Base-by-base conservation (phyloP, 352 stramenopile species). In the Pythium pyrilobum region DNA sequence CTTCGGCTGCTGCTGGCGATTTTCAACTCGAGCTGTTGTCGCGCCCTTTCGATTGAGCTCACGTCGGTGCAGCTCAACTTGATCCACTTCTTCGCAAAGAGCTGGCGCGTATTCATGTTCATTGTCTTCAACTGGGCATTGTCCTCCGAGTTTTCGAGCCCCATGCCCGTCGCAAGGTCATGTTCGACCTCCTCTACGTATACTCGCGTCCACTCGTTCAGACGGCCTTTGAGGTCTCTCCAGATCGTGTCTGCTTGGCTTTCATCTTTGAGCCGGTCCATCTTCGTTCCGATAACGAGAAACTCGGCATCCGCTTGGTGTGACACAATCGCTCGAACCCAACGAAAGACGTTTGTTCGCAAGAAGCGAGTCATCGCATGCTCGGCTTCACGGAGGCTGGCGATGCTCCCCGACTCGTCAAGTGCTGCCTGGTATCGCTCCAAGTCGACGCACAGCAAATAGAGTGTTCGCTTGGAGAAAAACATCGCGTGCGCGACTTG, bases 291-390 rank as follows among this genome's bases (percentile, higher is more conserved):
- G n/a, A 66, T 38, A 2, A 66, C 36, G 3, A 60, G 38, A 36
- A 66, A 60, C 49, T 66, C 57, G 33, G 57, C 49, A 15, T 66
- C 57, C n/a, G 57, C 23, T 25, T 59, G 47, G 10, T 50, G 42
- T 5, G 50, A 38, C 7, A 52, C 12, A 29, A 66, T 60, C 9
- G 31, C 31, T n/a, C 57, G 57, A 36, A 66, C 42, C 50, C 57
- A 66, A 2, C 57, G 49, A 20, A 56, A 66, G 28, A 66, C 31
- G 20, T 56, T 58, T 0, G 25, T 8, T 0, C 50, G 23, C 15
- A 66, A 2, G 33, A 66, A 66, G 1, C 44, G 41, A 16, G n/a
- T 33, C 44, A 66, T 56, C 11, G 32, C 31, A 23, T 46, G 21
- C 28, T 55, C 55, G 11, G 31, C 40, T 5, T 63, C 39, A 4